Evolutionary conservation across 805 yeast genomes (phyloP).

Genomic region (Zygosaccharomyces kombuchaensis): DNA sequence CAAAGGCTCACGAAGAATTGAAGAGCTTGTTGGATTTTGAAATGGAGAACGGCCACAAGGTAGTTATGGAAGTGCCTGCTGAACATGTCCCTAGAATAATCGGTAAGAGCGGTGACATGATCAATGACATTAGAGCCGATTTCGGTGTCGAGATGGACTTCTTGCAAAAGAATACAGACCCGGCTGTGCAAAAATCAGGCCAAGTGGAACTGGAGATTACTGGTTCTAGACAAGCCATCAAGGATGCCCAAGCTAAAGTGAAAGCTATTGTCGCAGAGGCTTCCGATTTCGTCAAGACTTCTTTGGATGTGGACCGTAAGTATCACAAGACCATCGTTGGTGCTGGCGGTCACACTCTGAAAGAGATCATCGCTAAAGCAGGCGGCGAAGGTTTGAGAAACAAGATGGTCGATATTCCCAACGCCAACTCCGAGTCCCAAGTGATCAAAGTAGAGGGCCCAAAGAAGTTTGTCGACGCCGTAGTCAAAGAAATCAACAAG

Average conservation of each 20-base stretch:
- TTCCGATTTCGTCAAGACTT: slow-evolving; percentile 54
- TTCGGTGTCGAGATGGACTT: slow-evolving; percentile 50
- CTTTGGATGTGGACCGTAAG: slow-evolving; percentile 65
- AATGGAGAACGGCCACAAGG: slow-evolving; percentile 72
- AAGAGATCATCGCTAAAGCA: slow-evolving; percentile 70
- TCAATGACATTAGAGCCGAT: slow-evolving; percentile 71
- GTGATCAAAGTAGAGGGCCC: slow-evolving; percentile 71
- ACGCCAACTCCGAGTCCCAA: slow-evolving; percentile 52
- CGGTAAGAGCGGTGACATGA: slow-evolving; percentile 82
- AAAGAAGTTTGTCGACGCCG: slow-evolving; percentile 62
- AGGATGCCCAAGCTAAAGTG: slow-evolving; percentile 63
- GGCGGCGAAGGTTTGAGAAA: slow-evolving; percentile 56
- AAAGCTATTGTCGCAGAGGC: slow-evolving; percentile 58
- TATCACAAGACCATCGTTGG: slow-evolving; percentile 77
- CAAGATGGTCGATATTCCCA: slow-evolving; percentile 52
- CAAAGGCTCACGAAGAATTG: slow-evolving; percentile 77
- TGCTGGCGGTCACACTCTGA: slow-evolving; percentile 65
- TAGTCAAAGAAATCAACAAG: slow-evolving; percentile 56
- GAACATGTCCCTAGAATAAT: slow-evolving; percentile 79
- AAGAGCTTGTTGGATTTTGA: slow-evolving; percentile 80
- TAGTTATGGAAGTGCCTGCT: slow-evolving; percentile 61
- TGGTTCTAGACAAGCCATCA: slow-evolving; percentile 74
- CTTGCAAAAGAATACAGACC: slow-evolving; percentile 37
- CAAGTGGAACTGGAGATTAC: slow-evolving; percentile 61
- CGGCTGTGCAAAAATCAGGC: slow-evolving; percentile 44